Evolutionary conservation across 2,329 filamentous ascomycete genomes (phyloP), one percentile per base, ranked within the genome.

Genomic region (Fusarium longipes): DNA sequence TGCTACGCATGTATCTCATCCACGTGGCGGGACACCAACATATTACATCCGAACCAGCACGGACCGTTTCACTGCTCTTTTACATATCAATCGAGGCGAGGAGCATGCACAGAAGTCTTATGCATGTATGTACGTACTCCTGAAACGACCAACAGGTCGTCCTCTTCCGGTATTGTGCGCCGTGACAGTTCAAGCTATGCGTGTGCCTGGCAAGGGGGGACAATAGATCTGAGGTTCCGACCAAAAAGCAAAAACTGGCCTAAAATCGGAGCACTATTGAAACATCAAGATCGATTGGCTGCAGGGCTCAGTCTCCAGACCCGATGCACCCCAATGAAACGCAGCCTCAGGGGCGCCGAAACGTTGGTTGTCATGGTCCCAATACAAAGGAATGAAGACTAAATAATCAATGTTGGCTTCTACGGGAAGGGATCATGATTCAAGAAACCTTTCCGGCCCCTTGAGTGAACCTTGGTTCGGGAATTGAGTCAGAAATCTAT

Each of bases 221-320:
- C 30, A 27, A 49, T 22, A 55, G 59, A 57, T 57, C 61, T 57
- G 48, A 51, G 47, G 56, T 70, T 59, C 63, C 44, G 54, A 55
- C 62, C 65, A 50, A 70, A 59, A 68, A 72, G 67, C 54, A 68
- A 70, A 72, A 49, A 59, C 36, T 56, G 43, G 49, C 33, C 45
- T 62, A 57, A 47, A 39, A 42, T 45, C 56, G 50, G 55, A 58
- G 59, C 58, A 38, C 54, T 48, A 56, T 73, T 58, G 70, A 71
- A 73, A 73, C 70, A 63, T 51, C 29, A 35, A 57, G 55, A 70
- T 68, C 66, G 49, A 71, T 73, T 73, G 71, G 71, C 49, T 42
- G 30, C 40, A 24, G n/a, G 22, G 29, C 35, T 43, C 20, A 47
- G 58, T 49, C 66, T 56, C 70, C 58, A 71, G 60, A 65, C 48